phyloP scores from a whole-genome alignment of 257 asterid genomes.

The Capsicum pubescens region DNA sequence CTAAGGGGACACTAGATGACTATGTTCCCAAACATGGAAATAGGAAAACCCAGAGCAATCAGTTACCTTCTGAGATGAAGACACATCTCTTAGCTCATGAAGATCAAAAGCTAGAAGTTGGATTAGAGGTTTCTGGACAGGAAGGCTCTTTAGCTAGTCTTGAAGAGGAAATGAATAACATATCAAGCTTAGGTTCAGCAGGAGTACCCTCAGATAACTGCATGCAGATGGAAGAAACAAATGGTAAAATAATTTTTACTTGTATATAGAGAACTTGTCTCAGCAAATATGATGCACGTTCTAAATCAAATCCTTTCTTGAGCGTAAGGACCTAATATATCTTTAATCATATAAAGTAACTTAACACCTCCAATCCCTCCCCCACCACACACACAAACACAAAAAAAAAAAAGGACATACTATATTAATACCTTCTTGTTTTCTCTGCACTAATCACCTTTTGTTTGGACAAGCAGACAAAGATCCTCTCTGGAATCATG shows the following conservation, averaged over 20 bases:
- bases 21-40: constrained; percentile 32
- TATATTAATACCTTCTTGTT: neutral
- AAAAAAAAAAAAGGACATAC: neutral
- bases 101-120: neutral
- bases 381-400: neutral
- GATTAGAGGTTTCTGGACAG: constrained; percentile 16
- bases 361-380: neutral
- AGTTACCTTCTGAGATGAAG: neutral
- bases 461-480: constrained; percentile 18
- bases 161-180: constrained; percentile 12
- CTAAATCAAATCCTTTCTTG: neutral
- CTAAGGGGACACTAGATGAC: constrained; percentile 33
- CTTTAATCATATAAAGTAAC: neutral
- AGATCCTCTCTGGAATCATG: constrained; percentile 32
- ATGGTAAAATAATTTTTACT: constrained; percentile 14
- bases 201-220: constrained; percentile 19
- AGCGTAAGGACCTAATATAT: neutral
- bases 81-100: neutral
- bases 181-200: constrained; percentile 28
- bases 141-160: constrained; percentile 17
- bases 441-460: constrained; percentile 28
- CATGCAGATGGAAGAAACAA: constrained; percentile 27
- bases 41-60: neutral
- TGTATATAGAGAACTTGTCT: neutral
- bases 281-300: neutral